phyloP scores from a whole-genome alignment of 148 eudicot genomes.

The Oxyria digyna region DNA sequence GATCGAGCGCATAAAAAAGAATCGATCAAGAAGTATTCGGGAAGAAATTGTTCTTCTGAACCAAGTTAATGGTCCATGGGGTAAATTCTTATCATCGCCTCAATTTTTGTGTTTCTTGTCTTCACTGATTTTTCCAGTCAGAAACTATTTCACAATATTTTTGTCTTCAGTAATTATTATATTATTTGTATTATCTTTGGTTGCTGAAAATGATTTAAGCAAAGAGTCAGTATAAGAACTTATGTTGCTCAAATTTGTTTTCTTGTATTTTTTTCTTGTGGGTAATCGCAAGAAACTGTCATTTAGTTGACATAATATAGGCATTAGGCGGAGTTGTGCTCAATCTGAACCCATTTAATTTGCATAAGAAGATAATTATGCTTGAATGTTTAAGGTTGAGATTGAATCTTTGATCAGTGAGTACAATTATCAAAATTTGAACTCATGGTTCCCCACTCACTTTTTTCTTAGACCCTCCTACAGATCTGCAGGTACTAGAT shows the following conservation, averaged over 20 bases:
- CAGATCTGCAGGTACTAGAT: neutral
- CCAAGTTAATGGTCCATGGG: neutral
- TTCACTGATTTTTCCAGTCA: too few relatives aligned
- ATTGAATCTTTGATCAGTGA: neutral
- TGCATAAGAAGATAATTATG: neutral
- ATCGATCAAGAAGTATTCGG: constrained; percentile 75
- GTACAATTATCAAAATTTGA: neutral
- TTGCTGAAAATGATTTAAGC: too few relatives aligned
- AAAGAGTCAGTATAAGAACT: too few relatives aligned
- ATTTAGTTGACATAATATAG: neutral
- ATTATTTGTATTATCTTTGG: too few relatives aligned
- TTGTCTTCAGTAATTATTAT: too few relatives aligned
- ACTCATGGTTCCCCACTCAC: neutral
- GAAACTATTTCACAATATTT: too few relatives aligned
- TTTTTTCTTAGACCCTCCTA: neutral
- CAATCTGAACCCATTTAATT: neutral
- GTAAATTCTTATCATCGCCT: neutral
- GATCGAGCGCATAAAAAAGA: constrained; percentile 78
- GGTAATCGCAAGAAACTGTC: neutral
- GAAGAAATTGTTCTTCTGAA: neutral
- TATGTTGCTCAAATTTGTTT: too few relatives aligned
- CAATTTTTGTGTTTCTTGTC: neutral
- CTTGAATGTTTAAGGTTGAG: neutral
- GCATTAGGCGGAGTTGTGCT: too few relatives aligned
- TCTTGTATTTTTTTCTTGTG: too few relatives aligned